Evolutionary conservation across 192 early-diverging fungal genomes (phyloP).

Genomic region (Cetraspora pellucida): DNA sequence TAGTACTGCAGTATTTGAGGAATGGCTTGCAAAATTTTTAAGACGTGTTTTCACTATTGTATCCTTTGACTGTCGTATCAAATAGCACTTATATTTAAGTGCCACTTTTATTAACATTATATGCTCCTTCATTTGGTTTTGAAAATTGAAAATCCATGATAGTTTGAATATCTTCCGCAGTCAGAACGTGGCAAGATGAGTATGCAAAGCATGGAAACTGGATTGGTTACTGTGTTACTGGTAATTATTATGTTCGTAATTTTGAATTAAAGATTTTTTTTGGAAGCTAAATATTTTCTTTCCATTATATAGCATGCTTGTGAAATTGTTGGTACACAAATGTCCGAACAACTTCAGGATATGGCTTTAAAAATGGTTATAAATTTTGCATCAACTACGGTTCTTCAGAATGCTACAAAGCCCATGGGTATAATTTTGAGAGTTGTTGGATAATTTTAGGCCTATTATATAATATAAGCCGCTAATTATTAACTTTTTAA

Average conservation of each 20-base stretch:
- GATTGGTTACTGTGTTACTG: conserved; percentile 53
- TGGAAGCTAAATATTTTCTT: background rate
- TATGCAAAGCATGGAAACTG: conserved; percentile 45
- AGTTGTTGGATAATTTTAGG: background rate
- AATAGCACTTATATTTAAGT: background rate
- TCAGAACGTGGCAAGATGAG: conserved; percentile 55
- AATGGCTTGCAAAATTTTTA: conserved; percentile 83
- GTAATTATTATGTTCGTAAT: conserved; percentile 19
- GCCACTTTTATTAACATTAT: too few species aligned
- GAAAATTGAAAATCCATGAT: background rate
- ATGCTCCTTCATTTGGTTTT: background rate
- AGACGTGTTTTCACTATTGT: conserved; percentile 78
- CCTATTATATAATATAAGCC: background rate
- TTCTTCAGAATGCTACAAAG: conserved; percentile 71
- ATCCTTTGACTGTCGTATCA: conserved; percentile 1
- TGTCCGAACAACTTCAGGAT: conserved; percentile 65
- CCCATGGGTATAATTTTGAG: conserved; percentile 54
- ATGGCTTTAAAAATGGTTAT: conserved; percentile 61
- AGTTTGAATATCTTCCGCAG: conserved; percentile 78
- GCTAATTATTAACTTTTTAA: background rate
- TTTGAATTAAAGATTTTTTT: background rate
- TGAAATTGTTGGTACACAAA: conserved; percentile 69
- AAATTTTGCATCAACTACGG: conserved; percentile 57
- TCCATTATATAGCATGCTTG: conserved; percentile 56
- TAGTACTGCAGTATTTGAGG: conserved; percentile 83